These are phyloP conservation scores for Musa beccarii DNA, from an alignment of 176 grass and related monocot species.

Conservation along the genomic window DNA sequence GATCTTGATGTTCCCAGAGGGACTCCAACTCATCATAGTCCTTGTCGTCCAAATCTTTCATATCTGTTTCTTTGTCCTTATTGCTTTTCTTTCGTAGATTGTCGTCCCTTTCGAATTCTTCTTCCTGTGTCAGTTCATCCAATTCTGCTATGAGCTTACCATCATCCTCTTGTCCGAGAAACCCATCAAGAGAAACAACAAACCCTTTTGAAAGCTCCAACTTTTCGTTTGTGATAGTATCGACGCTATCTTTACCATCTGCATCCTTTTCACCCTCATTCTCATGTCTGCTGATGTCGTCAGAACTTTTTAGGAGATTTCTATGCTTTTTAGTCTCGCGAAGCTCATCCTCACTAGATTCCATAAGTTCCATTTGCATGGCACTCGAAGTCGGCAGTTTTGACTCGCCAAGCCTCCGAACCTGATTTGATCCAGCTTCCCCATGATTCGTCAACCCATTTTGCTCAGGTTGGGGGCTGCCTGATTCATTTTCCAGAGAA, in stretches of 20 bases:
- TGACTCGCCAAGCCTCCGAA: neutral
- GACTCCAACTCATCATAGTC: slow-evolving; percentile 76
- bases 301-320: neutral
- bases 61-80: slow-evolving; percentile 18
- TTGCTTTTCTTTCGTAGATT: slow-evolving; percentile 24
- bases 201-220: no score
- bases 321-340: neutral
- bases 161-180: neutral
- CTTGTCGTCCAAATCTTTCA: slow-evolving; percentile 45
- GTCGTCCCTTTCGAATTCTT: neutral
- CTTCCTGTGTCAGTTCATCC: slow-evolving; percentile 19
- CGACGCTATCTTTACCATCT: no score
- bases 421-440: slow-evolving; percentile 1
- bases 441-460: neutral
- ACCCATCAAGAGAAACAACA: slow-evolving; percentile 20
- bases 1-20: slow-evolving; percentile 81
- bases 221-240: no score
- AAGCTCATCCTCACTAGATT: neutral
- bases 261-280: no score
- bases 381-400: neutral
- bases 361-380: neutral
- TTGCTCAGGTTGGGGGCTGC: no score
- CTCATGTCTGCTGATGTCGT: neutral
- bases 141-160: slow-evolving; percentile 5
- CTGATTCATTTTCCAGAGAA: no score